These are phyloP conservation scores for Metarhizium rileyi DNA, from an alignment of 2,329 filamentous ascomycete species.

Conservation along the genomic window DNA sequence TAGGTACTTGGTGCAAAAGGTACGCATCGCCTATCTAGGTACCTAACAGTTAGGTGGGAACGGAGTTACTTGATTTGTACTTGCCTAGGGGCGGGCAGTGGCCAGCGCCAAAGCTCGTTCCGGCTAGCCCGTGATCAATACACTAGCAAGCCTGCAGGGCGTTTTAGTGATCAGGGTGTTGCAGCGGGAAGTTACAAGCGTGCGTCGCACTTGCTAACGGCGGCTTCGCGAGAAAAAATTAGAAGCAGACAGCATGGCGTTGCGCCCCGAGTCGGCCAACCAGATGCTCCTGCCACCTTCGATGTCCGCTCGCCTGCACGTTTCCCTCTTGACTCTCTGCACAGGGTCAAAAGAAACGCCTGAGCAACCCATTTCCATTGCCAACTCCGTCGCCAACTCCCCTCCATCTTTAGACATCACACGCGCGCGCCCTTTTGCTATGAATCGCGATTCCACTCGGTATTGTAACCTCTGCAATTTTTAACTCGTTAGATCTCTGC, in stretches of 20 bases:
- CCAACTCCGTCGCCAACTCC: not conserved
- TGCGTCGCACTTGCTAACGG: not conserved
- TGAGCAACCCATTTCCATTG: not conserved
- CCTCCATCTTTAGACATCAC: not conserved
- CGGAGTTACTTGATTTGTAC: no score
- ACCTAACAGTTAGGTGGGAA: no score
- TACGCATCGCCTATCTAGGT: no score
- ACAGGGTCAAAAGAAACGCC: no score
- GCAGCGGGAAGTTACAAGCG: not conserved
- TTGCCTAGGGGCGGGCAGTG: no score
- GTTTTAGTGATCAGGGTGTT: not conserved
- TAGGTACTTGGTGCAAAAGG: no score
- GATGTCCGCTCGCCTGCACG: not conserved
- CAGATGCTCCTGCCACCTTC: not conserved
- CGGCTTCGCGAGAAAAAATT: not conserved
- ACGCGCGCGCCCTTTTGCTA: not conserved
- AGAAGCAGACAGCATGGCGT: no score
- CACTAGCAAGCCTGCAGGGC: no score
- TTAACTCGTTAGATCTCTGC: not conserved
- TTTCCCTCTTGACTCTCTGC: slow-evolving; percentile 1
- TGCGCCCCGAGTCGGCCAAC: no score
- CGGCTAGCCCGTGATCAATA: no score
- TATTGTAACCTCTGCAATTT: not conserved
- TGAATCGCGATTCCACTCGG: not conserved
- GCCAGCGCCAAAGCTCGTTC: no score